phyloP scores from a whole-genome alignment of 768 basidiomycete species.

The Boletus sp. region DNA sequence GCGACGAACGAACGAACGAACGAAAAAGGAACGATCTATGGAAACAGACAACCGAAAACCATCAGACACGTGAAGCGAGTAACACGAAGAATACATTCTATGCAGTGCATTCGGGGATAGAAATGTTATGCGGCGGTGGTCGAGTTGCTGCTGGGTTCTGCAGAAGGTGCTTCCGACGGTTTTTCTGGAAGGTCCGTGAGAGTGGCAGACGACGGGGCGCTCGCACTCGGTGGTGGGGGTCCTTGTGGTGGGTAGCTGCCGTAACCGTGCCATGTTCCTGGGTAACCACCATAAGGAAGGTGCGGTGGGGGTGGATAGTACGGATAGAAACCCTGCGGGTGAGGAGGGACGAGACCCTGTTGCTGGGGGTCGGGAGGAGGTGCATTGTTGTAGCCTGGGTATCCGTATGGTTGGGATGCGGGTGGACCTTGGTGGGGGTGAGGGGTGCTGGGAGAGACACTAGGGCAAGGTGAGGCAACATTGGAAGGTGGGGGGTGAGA shows the following conservation, averaged over 20 bases:
- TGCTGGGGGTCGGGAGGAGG: conserved; percentile 27
- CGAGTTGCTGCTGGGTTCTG: conserved; percentile 16
- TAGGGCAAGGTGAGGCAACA: conserved; percentile 15
- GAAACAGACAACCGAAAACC: conserved; percentile 22
- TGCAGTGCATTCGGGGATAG: conserved; percentile 1
- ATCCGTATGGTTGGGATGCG: conserved; percentile 21
- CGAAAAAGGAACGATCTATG: conserved; percentile 16
- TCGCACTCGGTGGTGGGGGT: conserved; percentile 18
- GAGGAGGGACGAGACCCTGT: conserved; percentile 17
- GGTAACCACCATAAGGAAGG: conserved; percentile 30
- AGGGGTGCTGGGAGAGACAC: conserved; percentile 19
- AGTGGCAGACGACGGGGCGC: conserved; percentile 10
- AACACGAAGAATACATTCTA: conserved; percentile 28
- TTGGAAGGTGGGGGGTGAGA: not conserved
- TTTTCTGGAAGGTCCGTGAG: conserved; percentile 26
- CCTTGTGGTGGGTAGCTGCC: conserved; percentile 30
- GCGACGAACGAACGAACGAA: conserved; percentile 8
- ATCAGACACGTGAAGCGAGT: conserved; percentile 12
- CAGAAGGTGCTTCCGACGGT: conserved; percentile 19
- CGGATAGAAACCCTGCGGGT: conserved; percentile 27
- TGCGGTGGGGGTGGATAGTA: conserved; percentile 33
- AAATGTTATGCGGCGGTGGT: conserved; percentile 19
- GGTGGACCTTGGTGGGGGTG: conserved; percentile 23
- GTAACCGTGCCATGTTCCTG: conserved; percentile 28
- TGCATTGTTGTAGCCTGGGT: conserved; percentile 20